Conservation (phyloP, 2,329 filamentous ascomycete genomes). For the Leptographium procerum region DNA sequence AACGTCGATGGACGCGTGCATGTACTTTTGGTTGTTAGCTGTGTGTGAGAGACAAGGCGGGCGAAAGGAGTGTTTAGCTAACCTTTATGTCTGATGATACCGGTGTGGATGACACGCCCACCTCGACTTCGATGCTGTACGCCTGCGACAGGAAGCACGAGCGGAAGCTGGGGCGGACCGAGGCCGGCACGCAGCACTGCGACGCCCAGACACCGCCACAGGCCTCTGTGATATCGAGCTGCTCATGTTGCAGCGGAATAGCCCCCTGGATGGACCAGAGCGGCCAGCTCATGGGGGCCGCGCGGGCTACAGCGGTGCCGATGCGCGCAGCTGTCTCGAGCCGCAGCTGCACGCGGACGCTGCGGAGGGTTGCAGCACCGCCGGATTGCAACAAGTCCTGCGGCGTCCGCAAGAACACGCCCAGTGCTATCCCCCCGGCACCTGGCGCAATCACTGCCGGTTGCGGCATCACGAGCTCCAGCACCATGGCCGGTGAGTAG, state of each 20-base stretch:
- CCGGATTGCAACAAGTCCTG: not conserved
- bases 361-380: not conserved
- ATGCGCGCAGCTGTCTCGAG: not conserved
- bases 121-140: slow-evolving; percentile 5
- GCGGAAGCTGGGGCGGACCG: slow-evolving; percentile 1
- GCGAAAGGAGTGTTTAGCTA: not conserved
- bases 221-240: not conserved
- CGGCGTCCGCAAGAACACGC: slow-evolving; percentile 4
- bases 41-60: not conserved
- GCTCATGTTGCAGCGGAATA: slow-evolving; percentile 1
- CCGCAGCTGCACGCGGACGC: not conserved
- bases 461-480: slow-evolving; percentile 5
- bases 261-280: slow-evolving; percentile 4
- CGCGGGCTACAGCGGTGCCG: not conserved
- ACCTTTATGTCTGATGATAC: not conserved
- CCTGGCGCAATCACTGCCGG: slow-evolving; percentile 1
- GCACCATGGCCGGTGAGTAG: slow-evolving; percentile 6
- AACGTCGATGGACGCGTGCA: not conserved
- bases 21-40: not conserved
- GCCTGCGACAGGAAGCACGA: slow-evolving; percentile 6
- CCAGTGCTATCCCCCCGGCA: not conserved
- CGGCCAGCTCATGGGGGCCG: not conserved
- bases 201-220: not conserved
- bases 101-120: not conserved
- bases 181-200: not conserved